Percentiles rank a stretch among this genome's conserved stretches.
Evolutionary conservation across 257 asterid species (phyloP).

Genomic region (Nyctanthes arbortristis): DNA sequence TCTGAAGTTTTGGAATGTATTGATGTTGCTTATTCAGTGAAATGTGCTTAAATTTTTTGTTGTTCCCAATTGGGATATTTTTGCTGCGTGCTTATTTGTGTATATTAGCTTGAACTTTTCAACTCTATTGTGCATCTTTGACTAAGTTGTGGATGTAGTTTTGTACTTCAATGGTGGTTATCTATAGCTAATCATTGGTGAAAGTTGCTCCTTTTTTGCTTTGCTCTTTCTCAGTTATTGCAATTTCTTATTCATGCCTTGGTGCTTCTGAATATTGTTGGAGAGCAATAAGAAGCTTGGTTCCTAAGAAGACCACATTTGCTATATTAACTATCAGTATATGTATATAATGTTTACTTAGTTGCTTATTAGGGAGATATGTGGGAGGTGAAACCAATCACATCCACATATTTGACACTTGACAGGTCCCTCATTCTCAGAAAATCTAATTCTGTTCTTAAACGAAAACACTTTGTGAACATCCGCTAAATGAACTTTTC

Average conservation of each 20-base stretch:
- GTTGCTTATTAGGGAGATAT: background rate
- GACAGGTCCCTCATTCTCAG: no score
- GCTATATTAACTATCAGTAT: background rate
- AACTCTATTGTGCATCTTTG: background rate
- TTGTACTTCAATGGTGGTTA: background rate
- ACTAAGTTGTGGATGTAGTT: background rate
- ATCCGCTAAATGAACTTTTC: no score
- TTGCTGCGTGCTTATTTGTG: background rate
- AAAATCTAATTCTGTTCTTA: no score
- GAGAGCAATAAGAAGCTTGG: background rate
- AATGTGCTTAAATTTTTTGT: background rate
- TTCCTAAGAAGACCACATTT: slow-evolving; percentile 1
- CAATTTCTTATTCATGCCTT: background rate
- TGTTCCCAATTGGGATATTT: background rate
- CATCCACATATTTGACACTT: no score
- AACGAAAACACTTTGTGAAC: no score
- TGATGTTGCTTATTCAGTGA: background rate
- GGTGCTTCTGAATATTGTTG: background rate
- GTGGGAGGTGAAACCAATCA: no score
- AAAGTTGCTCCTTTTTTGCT: background rate
- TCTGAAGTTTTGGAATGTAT: background rate
- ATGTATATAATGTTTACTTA: background rate
- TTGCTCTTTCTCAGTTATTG: background rate
- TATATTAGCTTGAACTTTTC: background rate
- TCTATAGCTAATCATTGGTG: background rate